Evolutionary conservation across 441 rosid genomes (phyloP).

Genomic region (Flueggea neowawraea): DNA sequence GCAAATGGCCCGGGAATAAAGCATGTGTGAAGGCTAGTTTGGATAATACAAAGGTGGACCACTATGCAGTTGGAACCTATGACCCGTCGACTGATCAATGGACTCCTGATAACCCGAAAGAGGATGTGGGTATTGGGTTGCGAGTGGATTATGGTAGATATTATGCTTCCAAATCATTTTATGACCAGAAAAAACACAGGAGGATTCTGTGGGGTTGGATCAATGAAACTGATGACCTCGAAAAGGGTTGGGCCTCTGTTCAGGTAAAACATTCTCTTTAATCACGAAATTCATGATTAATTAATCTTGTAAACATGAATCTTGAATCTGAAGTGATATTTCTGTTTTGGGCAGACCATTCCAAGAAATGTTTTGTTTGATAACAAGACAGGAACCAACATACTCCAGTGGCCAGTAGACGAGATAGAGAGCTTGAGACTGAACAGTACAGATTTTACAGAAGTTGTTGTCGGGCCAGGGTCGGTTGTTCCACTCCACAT

Average conservation of each 20-base stretch:
- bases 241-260: slow-evolving; percentile 85
- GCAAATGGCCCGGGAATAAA: slow-evolving; percentile 50
- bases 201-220: slow-evolving; percentile 82
- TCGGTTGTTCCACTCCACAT: slow-evolving; percentile 56
- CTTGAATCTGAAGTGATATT: not conserved
- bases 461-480: slow-evolving; percentile 51
- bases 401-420: slow-evolving; percentile 91
- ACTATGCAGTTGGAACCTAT: slow-evolving; percentile 70
- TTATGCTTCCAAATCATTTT: slow-evolving; percentile 84
- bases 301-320: no score
- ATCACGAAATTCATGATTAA: no score
- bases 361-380: slow-evolving; percentile 81
- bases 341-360: slow-evolving; percentile 35
- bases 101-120: slow-evolving; percentile 67
- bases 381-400: slow-evolving; percentile 58
- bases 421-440: slow-evolving; percentile 75
- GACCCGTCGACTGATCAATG: slow-evolving; percentile 42
- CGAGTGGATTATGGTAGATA: slow-evolving; percentile 66
- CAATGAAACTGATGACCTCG: slow-evolving; percentile 63
- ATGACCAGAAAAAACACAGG: slow-evolving; percentile 50
- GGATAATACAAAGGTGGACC: slow-evolving; percentile 60
- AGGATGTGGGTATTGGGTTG: slow-evolving; percentile 72
- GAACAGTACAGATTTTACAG: slow-evolving; percentile 37
- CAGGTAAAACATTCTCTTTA: slow-evolving; percentile 38
- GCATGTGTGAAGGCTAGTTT: slow-evolving; percentile 82